These are phyloP conservation scores for Aphanomyces stellatus DNA, from an alignment of 352 stramenopile genomes.

Conservation along the genomic window DNA sequence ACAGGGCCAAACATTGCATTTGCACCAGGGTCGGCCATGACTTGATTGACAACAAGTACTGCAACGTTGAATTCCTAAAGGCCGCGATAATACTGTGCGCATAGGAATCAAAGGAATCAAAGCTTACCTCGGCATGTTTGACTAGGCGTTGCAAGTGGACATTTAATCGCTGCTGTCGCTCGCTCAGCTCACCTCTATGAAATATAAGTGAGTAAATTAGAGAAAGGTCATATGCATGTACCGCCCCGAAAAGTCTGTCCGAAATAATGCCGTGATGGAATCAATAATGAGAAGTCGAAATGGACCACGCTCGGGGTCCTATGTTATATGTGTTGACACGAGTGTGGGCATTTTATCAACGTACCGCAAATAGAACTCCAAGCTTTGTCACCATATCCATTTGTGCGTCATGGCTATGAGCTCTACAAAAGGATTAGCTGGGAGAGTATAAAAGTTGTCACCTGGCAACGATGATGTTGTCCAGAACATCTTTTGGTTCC, in stretches of 20 bases:
- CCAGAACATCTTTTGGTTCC: constrained; percentile 83
- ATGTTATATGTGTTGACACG: not conserved
- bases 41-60: constrained; percentile 88
- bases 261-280: constrained; percentile 86
- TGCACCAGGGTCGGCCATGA: constrained; percentile 81
- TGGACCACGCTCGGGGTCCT: constrained; percentile 60
- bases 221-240: constrained; percentile 11
- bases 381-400: constrained; percentile 83
- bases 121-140: constrained; percentile 55
- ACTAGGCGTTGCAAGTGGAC: constrained; percentile 81
- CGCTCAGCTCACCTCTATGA: constrained; percentile 58
- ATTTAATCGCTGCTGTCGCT: constrained; percentile 87
- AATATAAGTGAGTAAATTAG: not conserved
- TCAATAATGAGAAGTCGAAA: constrained; percentile 87
- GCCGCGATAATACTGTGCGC: not conserved
- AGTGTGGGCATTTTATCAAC: constrained; percentile 3
- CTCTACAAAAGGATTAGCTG: constrained; percentile 29
- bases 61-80: constrained; percentile 90
- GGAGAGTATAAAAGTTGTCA: constrained; percentile 20
- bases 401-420: constrained; percentile 80
- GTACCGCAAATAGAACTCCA: constrained; percentile 58
- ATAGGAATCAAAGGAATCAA: not conserved
- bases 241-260: constrained; percentile 81
- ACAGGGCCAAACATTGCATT: constrained; percentile 76
- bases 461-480: constrained; percentile 91